Conservation (phyloP, 306 rosid genomes). For the Chamaecrista fasciculata region DNA sequence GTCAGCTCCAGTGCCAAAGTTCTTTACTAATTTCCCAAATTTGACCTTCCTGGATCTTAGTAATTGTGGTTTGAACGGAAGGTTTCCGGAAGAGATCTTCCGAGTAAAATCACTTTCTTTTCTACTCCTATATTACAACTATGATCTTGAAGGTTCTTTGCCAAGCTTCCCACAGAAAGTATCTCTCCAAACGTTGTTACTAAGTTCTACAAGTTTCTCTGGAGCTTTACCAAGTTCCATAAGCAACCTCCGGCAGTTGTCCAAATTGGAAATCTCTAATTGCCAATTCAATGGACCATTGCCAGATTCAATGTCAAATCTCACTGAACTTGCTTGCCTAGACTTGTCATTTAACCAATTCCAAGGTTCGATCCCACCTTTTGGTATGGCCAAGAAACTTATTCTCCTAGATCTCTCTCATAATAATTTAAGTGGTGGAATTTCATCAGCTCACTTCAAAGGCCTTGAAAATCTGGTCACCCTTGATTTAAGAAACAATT, state of each 20-base stretch:
- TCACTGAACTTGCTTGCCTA: neutral
- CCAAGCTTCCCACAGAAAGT: constrained; percentile 6
- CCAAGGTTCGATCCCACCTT: constrained; percentile 1
- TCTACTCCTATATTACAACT: constrained; percentile 1
- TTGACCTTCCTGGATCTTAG: neutral
- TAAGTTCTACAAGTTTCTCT: neutral
- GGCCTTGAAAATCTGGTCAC: neutral
- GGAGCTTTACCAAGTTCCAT: constrained; percentile 22
- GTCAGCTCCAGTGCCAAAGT: constrained; percentile 9
- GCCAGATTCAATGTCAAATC: neutral
- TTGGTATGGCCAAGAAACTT: neutral
- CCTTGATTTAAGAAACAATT: constrained; percentile 7
- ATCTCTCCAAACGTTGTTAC: neutral
- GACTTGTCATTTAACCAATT: neutral
- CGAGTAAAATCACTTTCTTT: neutral
- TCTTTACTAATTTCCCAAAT: constrained; percentile 6
- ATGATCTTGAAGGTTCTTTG: neutral
- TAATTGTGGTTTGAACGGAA: neutral
- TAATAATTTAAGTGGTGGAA: constrained; percentile 5
- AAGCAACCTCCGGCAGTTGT: neutral
- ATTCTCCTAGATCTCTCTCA: neutral
- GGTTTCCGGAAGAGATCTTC: constrained; percentile 31
- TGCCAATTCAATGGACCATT: neutral
- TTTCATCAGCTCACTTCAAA: neutral
- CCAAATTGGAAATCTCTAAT: neutral